Conservation (phyloP, 148 eudicot species). For the Polygonum maritimum region DNA sequence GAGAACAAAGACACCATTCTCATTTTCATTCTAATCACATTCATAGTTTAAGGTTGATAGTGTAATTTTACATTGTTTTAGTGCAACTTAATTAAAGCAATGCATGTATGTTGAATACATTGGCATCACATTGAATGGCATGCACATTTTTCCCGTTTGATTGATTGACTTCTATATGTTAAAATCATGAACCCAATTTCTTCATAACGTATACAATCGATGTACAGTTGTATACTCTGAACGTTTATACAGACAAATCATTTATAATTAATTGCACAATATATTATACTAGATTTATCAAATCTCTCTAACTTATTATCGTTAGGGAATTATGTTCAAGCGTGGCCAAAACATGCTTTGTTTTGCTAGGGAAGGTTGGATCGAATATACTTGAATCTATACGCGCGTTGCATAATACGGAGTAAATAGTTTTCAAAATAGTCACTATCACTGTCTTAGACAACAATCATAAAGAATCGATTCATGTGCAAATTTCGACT, state of each 20-base stretch:
- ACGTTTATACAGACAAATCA: not conserved
- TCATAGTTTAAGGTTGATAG: too few relatives aligned
- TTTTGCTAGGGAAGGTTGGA: not conserved
- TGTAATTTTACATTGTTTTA: too few relatives aligned
- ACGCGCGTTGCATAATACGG: not conserved
- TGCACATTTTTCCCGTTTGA: not conserved
- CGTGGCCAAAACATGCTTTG: not conserved
- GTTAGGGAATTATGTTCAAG: not conserved
- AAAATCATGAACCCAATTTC: not conserved
- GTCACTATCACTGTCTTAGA: not conserved
- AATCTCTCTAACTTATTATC: not conserved
- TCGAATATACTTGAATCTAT: not conserved
- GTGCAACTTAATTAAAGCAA: not conserved
- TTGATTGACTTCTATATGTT: conserved; percentile 1
- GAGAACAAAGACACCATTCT: too few relatives aligned
- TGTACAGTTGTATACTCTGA: not conserved
- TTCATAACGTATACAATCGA: not conserved
- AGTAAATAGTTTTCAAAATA: not conserved
- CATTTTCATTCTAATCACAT: too few relatives aligned
- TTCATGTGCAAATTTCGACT: too few relatives aligned
- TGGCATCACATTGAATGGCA: not conserved
- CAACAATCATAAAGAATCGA: not conserved
- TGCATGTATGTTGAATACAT: not conserved
- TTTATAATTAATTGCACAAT: not conserved
- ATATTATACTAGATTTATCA: not conserved